A percentile compares a stretch with the other conserved stretches of the same genome.
phyloP scores from a whole-genome alignment of 768 basidiomycete species.

The Ephemerocybe angulata region DNA sequence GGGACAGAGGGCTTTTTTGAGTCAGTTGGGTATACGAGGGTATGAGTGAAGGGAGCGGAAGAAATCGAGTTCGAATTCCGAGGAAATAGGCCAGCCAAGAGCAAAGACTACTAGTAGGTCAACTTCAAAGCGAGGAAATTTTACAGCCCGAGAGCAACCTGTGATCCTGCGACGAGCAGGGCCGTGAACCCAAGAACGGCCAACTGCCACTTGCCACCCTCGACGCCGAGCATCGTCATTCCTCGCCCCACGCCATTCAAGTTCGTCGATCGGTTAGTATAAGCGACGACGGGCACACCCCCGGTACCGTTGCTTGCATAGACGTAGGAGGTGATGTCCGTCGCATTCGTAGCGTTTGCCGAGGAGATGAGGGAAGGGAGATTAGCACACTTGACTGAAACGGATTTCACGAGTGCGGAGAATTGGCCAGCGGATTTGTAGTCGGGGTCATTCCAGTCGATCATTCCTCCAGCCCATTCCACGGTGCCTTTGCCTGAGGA shows the following conservation, averaged over 20 bases:
- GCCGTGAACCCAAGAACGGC: conserved; percentile 22
- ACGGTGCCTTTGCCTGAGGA: conserved; percentile 63
- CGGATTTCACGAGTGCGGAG: conserved; percentile 58
- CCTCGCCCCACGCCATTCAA: conserved; percentile 43
- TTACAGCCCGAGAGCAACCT: neutral
- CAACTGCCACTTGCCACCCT: conserved; percentile 3
- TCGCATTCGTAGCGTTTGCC: conserved; percentile 36
- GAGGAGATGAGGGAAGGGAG: conserved; percentile 64
- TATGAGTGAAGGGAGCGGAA: too few species aligned
- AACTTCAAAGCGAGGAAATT: neutral
- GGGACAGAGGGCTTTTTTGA: too few species aligned
- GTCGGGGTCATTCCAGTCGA: conserved; percentile 78
- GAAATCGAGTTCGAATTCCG: too few species aligned
- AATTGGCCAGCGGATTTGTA: conserved; percentile 73
- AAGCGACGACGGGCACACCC: conserved; percentile 42
- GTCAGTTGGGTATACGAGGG: too few species aligned
- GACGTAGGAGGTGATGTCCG: conserved; percentile 52
- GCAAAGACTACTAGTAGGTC: too few species aligned
- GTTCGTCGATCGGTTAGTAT: conserved; percentile 56
- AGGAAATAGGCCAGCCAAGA: too few species aligned
- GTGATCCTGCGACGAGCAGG: conserved; percentile 10
- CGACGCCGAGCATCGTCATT: conserved; percentile 16
- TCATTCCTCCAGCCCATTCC: conserved; percentile 78
- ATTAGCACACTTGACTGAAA: conserved; percentile 60
- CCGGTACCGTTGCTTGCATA: conserved; percentile 47